Conservation (phyloP, 192 early-diverging fungal species). For the Coemansia sp. region DNA sequence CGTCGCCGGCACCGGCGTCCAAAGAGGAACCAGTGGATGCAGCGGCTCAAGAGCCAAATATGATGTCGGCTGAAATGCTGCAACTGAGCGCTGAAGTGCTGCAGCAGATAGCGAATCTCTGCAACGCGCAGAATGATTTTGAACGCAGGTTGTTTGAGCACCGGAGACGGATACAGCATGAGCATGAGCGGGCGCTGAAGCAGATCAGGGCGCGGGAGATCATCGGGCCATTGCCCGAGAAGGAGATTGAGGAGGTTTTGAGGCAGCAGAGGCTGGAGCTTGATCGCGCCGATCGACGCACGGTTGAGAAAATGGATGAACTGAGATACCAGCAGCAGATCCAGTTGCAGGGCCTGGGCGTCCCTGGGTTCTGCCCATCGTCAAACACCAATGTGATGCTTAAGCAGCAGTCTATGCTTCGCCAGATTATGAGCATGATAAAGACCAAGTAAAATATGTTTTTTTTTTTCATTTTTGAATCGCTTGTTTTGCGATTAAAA, state of each 20-base stretch:
- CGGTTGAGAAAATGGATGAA: slow-evolving; percentile 40
- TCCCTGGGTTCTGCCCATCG: slow-evolving; percentile 33
- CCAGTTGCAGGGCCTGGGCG: slow-evolving; percentile 24
- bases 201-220: slow-evolving; percentile 34
- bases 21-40: not conserved
- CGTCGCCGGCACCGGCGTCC: not conserved
- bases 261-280: slow-evolving; percentile 28
- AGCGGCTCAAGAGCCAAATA: not conserved
- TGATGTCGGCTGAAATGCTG: not conserved
- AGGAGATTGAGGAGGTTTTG: slow-evolving; percentile 24
- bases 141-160: slow-evolving; percentile 43
- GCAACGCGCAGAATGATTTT: slow-evolving; percentile 38
- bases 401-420: slow-evolving; percentile 21
- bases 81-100: slow-evolving; percentile 13
- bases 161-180: slow-evolving; percentile 27
- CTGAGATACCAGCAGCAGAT: slow-evolving; percentile 45
- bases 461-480: not conserved
- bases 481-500: no score
- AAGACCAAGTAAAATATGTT: slow-evolving; percentile 2
- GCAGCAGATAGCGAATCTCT: slow-evolving; percentile 17
- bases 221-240: slow-evolving; percentile 15
- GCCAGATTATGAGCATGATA: not conserved
- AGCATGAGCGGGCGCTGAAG: slow-evolving; percentile 18
- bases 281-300: slow-evolving; percentile 30
- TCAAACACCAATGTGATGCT: slow-evolving; percentile 22